A percentile compares a stretch with the other conserved stretches of the same genome.
Evolutionary conservation across 345 rosid genomes (phyloP).

Genomic region (Sisymbrium altissimum): DNA sequence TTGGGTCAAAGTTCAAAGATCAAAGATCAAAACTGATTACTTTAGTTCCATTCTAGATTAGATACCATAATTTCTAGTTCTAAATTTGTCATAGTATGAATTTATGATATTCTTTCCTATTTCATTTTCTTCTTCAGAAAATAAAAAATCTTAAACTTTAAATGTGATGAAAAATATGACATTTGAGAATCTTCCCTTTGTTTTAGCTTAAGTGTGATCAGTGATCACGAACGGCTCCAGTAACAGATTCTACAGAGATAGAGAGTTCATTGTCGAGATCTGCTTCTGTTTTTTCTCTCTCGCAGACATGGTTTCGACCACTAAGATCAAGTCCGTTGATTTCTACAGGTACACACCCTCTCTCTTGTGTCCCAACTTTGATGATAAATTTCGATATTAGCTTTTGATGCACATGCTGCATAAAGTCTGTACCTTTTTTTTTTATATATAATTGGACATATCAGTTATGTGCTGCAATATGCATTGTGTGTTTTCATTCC

Average conservation of each 20-base stretch:
- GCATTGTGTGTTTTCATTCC: too few relatives aligned
- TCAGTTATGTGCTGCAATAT: background rate
- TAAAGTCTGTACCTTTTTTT: background rate
- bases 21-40: background rate
- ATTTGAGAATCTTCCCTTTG: background rate
- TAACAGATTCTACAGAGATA: background rate
- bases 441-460: too few relatives aligned
- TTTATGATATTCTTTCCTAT: background rate
- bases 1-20: background rate
- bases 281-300: background rate
- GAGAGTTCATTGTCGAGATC: conserved; percentile 5
- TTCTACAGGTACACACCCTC: conserved; percentile 50
- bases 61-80: background rate
- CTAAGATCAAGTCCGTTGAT: conserved; percentile 67
- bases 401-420: background rate
- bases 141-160: background rate
- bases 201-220: conserved; percentile 6
- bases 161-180: background rate
- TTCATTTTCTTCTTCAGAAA: background rate
- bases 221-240: conserved; percentile 4
- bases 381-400: background rate
- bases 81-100: background rate
- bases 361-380: background rate
- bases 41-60: conserved; percentile 8
- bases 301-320: conserved; percentile 53